Conservation (phyloP, 257 asterid species). For the Solanum pennellii region DNA sequence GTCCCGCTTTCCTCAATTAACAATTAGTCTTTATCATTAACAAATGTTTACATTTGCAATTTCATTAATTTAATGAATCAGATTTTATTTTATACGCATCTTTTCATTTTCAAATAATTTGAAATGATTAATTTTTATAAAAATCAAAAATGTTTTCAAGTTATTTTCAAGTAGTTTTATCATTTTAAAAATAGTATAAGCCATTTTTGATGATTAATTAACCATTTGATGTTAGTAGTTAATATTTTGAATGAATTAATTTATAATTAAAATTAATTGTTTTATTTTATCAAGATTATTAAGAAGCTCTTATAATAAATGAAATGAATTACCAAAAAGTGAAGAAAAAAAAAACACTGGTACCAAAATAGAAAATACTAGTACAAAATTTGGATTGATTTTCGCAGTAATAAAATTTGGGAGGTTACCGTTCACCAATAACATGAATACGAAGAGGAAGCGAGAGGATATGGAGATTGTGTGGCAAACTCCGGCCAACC, state of each 20-base stretch:
- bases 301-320: neutral
- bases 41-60: neutral
- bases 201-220: neutral
- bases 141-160: neutral
- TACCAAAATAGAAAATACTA: neutral
- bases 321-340: neutral
- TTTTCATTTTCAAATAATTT: neutral
- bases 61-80: neutral
- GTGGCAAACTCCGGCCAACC: slow-evolving; percentile 91
- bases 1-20: neutral
- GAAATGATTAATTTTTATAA: no score
- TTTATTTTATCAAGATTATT: no score
- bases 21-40: neutral
- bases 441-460: slow-evolving; percentile 40
- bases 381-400: neutral
- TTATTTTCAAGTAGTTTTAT: no score
- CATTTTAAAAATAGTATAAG: neutral
- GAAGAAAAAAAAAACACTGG: neutral
- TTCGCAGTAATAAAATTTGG: neutral
- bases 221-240: neutral
- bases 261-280: no score
- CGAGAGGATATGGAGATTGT: slow-evolving; percentile 65
- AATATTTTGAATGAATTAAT: no score
- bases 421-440: neutral
- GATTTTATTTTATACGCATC: neutral